These are phyloP conservation scores for Phellinidium pouzarii DNA, from an alignment of 1,284 basidiomycete genomes.

Conservation along the genomic window DNA sequence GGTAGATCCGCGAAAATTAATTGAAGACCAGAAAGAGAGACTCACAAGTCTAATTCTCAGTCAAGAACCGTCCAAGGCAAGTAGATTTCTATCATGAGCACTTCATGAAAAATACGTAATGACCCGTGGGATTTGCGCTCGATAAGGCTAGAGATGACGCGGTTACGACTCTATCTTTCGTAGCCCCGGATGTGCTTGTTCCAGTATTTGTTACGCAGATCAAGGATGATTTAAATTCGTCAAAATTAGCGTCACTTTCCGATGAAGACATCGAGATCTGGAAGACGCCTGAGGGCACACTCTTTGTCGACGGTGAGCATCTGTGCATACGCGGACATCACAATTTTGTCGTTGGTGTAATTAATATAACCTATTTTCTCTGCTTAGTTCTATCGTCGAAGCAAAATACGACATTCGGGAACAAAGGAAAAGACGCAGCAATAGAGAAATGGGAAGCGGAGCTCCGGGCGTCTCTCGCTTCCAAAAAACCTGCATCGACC, in stretches of 20 bases:
- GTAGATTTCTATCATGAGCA: not conserved
- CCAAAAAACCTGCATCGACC: slow-evolving; percentile 52
- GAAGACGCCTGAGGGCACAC: slow-evolving; percentile 73
- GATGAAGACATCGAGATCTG: slow-evolving; percentile 77
- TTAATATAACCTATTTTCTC: slow-evolving; percentile 8
- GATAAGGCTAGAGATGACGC: slow-evolving; percentile 65
- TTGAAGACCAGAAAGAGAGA: slow-evolving; percentile 42
- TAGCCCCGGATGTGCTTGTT: slow-evolving; percentile 64
- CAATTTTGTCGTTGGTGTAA: not conserved
- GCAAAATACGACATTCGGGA: slow-evolving; percentile 45
- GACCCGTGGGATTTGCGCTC: slow-evolving; percentile 8
- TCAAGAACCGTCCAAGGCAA: slow-evolving; percentile 35
- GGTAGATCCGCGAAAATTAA: slow-evolving; percentile 61
- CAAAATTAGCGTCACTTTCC: slow-evolving; percentile 54
- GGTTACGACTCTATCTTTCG: slow-evolving; percentile 71
- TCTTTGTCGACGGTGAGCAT: slow-evolving; percentile 69
- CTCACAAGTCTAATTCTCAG: slow-evolving; percentile 46
- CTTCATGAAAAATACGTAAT: not conserved
- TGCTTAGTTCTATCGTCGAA: slow-evolving; percentile 55
- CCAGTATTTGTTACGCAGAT: slow-evolving; percentile 67
- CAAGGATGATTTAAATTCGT: slow-evolving; percentile 53
- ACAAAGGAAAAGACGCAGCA: slow-evolving; percentile 82
- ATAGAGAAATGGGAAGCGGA: slow-evolving; percentile 93
- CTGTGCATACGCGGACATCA: not conserved
- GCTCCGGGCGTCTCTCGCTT: slow-evolving; percentile 75